Conservation (phyloP, 2,329 filamentous ascomycete genomes). For the Aspergillus tubingensis region DNA sequence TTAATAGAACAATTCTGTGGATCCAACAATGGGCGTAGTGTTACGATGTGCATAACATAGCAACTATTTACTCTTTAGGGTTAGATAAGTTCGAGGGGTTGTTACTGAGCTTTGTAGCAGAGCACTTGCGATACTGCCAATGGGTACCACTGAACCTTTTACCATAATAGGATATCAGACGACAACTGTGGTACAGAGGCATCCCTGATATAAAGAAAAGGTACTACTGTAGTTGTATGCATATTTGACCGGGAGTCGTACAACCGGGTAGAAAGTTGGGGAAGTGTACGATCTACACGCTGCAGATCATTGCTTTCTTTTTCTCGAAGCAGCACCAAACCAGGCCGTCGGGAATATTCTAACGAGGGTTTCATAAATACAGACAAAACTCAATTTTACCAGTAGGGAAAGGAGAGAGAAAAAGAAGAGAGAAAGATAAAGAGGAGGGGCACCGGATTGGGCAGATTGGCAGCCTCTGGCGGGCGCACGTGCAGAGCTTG, state of each 20-base stretch:
- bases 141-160: too few species aligned
- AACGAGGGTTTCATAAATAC: too few species aligned
- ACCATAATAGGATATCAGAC: neutral
- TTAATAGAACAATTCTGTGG: neutral
- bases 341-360: too few species aligned
- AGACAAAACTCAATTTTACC: too few species aligned
- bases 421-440: neutral
- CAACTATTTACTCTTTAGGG: neutral
- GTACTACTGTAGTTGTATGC: neutral
- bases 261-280: neutral
- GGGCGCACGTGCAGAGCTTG: constrained; percentile 28
- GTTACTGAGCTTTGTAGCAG: too few species aligned
- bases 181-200: neutral
- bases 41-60: neutral
- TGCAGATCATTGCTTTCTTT: neutral
- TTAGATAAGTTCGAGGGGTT: neutral
- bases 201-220: neutral
- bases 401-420: neutral
- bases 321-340: neutral
- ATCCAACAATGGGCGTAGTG: neutral
- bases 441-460: constrained; percentile 2
- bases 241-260: constrained; percentile 1
- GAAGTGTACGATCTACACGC: neutral
- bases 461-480: constrained; percentile 13
- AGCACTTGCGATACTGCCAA: neutral